Evolutionary conservation across 176 grass and related monocot genomes (phyloP), one percentile per base, ranked within the genome.

Genomic region (Calamus simplicifolius): DNA sequence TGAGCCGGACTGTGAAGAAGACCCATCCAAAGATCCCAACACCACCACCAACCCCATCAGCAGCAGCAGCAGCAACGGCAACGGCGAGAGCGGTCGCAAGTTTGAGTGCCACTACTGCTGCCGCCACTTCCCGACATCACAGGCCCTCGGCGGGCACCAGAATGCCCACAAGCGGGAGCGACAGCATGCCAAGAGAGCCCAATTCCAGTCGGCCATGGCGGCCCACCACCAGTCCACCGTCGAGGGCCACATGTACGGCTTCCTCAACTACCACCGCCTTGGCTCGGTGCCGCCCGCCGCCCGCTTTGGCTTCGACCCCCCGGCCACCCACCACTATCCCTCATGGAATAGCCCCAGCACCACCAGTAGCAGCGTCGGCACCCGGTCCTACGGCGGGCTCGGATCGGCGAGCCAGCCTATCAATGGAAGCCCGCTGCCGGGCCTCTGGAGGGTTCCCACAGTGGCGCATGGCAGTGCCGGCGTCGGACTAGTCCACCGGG

Each of bases 91-190:
- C 5, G 25, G 70, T 4, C 27, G 27, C 0, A 87, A 74, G 69
- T 95, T 95, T 54, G 80, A 89, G 75, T 95, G 90, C 70, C 90
- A 95, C 49, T 95, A 87, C 79, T 95, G 90, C 82, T 81, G 80
- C 80, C 82, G 86, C 17, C 79, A 86, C 56, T 95, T 95, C 71
- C 82, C 86, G 18, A 95, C 85, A 21, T 89, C 89, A 18, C 79
- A 82, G 28, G 79, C 79, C 21, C 67, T 82, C 58, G 79, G 79
- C 56, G 79, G 79, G 4, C 79, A 82, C 49, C 79, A 82, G 29
- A 82, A 82, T 49, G 79, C 79, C 35, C 79, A 82, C 73, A 82
- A 82, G 18, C 67, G 75, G 16, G 77, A 81, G 82, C 72, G 90
- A 49, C 86, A 89, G 64, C 70, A 84, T 54, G 82, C 77, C 2